A percentile compares a stretch with the other conserved stretches of the same genome.
Conservation (phyloP, 208 protist genomes). For the Histomonas meleagridis region DNA sequence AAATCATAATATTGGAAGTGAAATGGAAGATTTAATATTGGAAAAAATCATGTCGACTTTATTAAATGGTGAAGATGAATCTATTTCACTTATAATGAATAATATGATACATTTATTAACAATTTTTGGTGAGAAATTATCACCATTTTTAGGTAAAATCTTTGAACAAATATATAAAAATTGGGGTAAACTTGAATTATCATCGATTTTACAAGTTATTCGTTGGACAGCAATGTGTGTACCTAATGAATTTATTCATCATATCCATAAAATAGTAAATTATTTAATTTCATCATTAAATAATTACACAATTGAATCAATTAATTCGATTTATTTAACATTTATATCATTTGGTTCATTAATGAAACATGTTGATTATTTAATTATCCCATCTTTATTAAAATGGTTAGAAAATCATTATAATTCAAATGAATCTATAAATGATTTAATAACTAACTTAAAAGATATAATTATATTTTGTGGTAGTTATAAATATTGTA, state of each 20-base stretch:
- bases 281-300: not conserved
- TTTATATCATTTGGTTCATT: not conserved
- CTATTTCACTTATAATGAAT: not conserved
- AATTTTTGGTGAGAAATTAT: not conserved
- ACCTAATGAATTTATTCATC: not conserved
- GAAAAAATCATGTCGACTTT: too few species aligned
- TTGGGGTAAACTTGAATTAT: not conserved
- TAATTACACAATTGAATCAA: not conserved
- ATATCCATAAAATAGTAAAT: not conserved
- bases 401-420: not conserved
- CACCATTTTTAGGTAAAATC: not conserved
- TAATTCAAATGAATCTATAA: too few species aligned
- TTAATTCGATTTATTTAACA: not conserved
- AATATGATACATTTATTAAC: not conserved
- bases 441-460: not conserved
- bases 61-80: too few species aligned
- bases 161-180: not conserved
- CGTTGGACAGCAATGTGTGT: not conserved
- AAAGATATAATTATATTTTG: not conserved
- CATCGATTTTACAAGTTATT: not conserved
- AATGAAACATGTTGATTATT: conserved; percentile 2
- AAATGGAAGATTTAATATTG: too few species aligned
- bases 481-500: not conserved
- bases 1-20: too few species aligned
- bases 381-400: not conserved